A percentile compares a stretch with the other conserved stretches of the same genome.
Conservation (phyloP, 805 yeast genomes). For the Lipomyces spencermartinsiae region DNA sequence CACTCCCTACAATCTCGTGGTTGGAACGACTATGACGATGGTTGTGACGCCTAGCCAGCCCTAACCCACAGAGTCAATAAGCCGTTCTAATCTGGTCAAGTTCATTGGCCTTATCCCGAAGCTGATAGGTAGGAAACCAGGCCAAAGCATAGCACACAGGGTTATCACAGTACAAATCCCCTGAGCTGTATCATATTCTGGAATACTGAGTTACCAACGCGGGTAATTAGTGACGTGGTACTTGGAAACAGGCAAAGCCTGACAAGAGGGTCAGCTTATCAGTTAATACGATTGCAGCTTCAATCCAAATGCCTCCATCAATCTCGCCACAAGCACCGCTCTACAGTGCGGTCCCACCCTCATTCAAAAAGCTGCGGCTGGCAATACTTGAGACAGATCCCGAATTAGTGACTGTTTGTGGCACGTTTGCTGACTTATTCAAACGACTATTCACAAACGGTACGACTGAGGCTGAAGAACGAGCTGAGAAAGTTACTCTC, state of each 20-base stretch:
- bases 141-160: no score
- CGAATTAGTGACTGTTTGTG: constrained; percentile 40
- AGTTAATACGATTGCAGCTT: no score
- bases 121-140: no score
- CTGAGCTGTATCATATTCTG: background rate
- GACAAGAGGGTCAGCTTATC: background rate
- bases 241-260: background rate
- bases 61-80: no score
- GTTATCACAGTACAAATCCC: no score
- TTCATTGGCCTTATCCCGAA: no score
- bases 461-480: constrained; percentile 40
- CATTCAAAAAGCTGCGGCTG: constrained; percentile 21
- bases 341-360: background rate
- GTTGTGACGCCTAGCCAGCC: no score
- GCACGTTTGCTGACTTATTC: constrained; percentile 47
- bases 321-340: background rate
- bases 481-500: constrained; percentile 24
- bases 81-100: no score
- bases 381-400: constrained; percentile 50
- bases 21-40: no score
- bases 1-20: no score
- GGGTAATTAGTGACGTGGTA: background rate
- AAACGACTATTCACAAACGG: constrained; percentile 37
- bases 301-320: background rate
- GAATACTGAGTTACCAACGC: background rate